A percentile compares a stretch with the other conserved stretches of the same genome.
Evolutionary conservation across 2,329 filamentous ascomycete genomes (phyloP).

Genomic region (Clonostachys rosea): DNA sequence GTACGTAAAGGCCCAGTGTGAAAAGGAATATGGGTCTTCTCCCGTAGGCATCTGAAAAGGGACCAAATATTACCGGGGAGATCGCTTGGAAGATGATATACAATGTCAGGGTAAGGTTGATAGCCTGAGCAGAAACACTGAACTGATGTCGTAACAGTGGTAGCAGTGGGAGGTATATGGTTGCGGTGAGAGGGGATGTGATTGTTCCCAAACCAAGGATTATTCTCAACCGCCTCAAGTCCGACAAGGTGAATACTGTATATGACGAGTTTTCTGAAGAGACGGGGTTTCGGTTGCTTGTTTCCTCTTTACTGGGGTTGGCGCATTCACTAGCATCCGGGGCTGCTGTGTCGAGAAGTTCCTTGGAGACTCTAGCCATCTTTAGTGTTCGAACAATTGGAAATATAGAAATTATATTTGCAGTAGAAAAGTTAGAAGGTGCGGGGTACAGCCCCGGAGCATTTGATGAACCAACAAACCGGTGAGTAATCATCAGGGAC

Average conservation of each 20-base stretch:
- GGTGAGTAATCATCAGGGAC: no score
- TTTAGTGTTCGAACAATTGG: no score
- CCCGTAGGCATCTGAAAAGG: neutral
- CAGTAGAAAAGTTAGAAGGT: no score
- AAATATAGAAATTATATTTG: no score
- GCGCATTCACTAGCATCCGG: no score
- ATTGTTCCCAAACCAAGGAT: neutral
- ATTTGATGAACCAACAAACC: no score
- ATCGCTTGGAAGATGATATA: conserved; percentile 3
- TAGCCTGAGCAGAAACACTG: conserved; percentile 1
- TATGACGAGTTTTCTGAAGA: neutral
- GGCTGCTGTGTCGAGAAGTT: no score
- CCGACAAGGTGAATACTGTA: neutral
- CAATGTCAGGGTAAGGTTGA: conserved; percentile 2
- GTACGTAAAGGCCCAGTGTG: neutral
- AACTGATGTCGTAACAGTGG: neutral
- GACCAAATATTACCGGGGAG: conserved; percentile 1
- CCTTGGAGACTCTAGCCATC: no score
- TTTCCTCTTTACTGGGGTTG: no score
- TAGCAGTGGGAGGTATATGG: conserved; percentile 2
- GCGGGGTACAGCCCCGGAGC: no score
- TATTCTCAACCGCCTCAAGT: neutral
- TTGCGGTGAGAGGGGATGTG: conserved; percentile 2
- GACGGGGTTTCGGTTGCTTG: no score
- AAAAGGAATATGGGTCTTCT: conserved; percentile 1